A percentile compares a stretch with the other conserved stretches of the same genome.
These are phyloP conservation scores for Dendrobium huoshanense DNA, from an alignment of 106 monocot genomes.

Conservation along the genomic window DNA sequence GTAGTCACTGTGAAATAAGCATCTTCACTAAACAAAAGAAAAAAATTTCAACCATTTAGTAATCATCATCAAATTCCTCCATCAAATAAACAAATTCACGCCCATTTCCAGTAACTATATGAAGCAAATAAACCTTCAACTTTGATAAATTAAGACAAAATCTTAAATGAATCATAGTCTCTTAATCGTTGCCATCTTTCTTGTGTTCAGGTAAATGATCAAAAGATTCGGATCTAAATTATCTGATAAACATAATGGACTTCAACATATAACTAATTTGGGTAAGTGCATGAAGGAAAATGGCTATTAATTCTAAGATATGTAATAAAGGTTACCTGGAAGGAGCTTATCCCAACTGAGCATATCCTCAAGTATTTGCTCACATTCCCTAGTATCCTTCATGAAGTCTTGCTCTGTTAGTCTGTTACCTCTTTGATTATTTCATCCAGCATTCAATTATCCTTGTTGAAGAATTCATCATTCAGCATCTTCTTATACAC, in stretches of 20 bases:
- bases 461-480: slow-evolving; percentile 81
- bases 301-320: too few relatives aligned
- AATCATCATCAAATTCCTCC: background rate
- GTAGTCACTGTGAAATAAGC: background rate
- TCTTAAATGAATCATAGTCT: background rate
- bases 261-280: background rate
- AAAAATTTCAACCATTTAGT: background rate
- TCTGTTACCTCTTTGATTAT: slow-evolving; percentile 69
- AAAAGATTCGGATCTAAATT: background rate
- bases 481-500: slow-evolving; percentile 56
- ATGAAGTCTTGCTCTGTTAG: slow-evolving; percentile 33
- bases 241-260: background rate
- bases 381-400: slow-evolving; percentile 73
- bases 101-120: background rate
- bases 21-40: background rate
- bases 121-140: background rate
- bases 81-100: background rate
- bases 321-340: slow-evolving; percentile 43
- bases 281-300: background rate
- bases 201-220: background rate
- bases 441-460: slow-evolving; percentile 78
- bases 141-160: background rate
- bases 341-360: slow-evolving; percentile 85
- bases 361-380: slow-evolving; percentile 92
- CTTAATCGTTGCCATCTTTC: background rate